These are phyloP conservation scores for Aeminium ludgeri DNA, from an alignment of 495 filamentous ascomycete species.

Conservation along the genomic window DNA sequence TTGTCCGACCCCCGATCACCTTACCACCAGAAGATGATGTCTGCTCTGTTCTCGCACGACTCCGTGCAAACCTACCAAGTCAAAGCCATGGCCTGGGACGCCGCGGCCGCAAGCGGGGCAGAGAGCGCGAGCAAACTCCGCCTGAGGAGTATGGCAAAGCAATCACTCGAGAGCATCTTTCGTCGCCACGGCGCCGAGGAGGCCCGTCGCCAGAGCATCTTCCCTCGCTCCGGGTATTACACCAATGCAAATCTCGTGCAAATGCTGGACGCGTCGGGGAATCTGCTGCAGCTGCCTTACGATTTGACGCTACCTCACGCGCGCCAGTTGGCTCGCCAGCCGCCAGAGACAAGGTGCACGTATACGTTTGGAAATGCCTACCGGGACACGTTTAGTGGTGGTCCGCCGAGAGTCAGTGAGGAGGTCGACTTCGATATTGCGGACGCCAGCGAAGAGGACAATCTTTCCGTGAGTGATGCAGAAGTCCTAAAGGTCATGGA, in stretches of 20 bases:
- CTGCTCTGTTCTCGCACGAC: conserved; percentile 59
- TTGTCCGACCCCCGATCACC: conserved; percentile 69
- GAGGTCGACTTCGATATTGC: conserved; percentile 95
- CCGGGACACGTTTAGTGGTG: conserved; percentile 57
- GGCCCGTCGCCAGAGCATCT: conserved; percentile 50
- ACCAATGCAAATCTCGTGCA: conserved; percentile 49
- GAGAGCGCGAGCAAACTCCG: conserved; percentile 60
- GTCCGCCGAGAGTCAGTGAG: conserved; percentile 62
- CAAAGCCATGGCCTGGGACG: conserved; percentile 79
- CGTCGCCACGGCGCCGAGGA: conserved; percentile 86
- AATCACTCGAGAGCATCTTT: conserved; percentile 52
- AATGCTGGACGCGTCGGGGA: conserved; percentile 66
- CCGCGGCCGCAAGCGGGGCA: conserved; percentile 44
- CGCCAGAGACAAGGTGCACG: conserved; percentile 47
- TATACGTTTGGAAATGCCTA: conserved; percentile 86
- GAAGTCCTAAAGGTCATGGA: conserved; percentile 90
- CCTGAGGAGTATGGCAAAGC: conserved; percentile 3
- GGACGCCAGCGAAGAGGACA: conserved; percentile 49
- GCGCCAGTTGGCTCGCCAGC: conserved; percentile 59
- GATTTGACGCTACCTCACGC: conserved; percentile 85
- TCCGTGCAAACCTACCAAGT: conserved; percentile 35
- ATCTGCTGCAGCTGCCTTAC: conserved; percentile 74
- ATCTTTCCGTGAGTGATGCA: conserved; percentile 82
- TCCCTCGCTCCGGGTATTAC: conserved; percentile 70
- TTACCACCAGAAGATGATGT: conserved; percentile 77